Conservation (phyloP, 1,284 basidiomycete species). For the Puccinia coronata region DNA sequence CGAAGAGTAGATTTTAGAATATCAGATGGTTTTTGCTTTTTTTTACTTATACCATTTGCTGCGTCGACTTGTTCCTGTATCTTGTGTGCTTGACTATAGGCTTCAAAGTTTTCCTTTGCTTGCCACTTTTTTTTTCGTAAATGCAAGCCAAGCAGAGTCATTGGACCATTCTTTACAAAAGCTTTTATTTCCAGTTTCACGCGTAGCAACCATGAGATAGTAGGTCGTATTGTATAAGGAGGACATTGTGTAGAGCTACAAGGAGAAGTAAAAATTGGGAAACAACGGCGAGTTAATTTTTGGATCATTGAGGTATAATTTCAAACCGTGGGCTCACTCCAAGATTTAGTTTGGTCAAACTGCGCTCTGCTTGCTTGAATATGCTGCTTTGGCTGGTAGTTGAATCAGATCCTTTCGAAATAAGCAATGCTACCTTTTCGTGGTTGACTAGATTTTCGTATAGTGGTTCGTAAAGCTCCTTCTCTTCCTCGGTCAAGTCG, state of each 20-base stretch:
- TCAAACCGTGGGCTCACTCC: neutral
- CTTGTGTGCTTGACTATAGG: neutral
- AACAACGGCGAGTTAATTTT: neutral
- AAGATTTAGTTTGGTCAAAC: neutral
- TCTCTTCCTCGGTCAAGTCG: neutral
- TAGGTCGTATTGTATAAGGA: neutral
- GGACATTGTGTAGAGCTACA: neutral
- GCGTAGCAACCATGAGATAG: neutral
- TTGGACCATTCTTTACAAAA: slow-evolving; percentile 11
- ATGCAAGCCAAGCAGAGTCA: neutral
- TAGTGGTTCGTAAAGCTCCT: neutral
- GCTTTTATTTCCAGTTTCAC: neutral
- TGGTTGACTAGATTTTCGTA: neutral
- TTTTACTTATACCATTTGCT: neutral
- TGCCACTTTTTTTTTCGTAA: neutral
- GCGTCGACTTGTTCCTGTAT: neutral
- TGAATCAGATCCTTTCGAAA: neutral
- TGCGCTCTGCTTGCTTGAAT: neutral
- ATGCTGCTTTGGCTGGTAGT: neutral
- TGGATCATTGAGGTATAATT: too few relatives aligned
- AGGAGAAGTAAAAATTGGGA: neutral
- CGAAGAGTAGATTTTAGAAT: neutral
- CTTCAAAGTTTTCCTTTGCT: slow-evolving; percentile 6
- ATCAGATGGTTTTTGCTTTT: neutral
- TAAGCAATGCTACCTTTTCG: neutral